Base-by-base conservation (phyloP, 2,329 filamentous ascomycete species). In the Phialophora expanda region DNA sequence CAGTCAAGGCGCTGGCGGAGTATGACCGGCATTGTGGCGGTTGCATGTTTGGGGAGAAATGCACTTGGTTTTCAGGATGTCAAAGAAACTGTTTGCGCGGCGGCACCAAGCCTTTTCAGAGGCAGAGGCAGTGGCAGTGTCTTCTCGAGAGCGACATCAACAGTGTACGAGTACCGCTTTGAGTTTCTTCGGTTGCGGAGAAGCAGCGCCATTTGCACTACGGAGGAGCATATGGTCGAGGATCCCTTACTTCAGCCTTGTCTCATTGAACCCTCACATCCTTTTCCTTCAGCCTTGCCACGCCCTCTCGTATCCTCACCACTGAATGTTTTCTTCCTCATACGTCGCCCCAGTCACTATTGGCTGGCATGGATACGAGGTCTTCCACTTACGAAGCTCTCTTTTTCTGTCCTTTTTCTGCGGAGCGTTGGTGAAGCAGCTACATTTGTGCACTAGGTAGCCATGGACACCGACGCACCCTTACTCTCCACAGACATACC, bases 1-100 rank as follows among this genome's bases (percentile, higher is more conserved):
- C 93, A 97, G 69, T 80, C 82, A 71, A 93, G 77, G 71, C 79
- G 78, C 73, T 78, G 80, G 53, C 75, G 73, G 61, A 82, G 79
- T 60, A 80, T 71, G 64, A 76, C 70, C 53, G 77, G 77, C 79
- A 82, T 82, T 46, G 26, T 28, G 32, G 46, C 46, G 48, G 4
- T 51, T 14, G 46, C 58, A 61, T 61, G 30, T 7, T 61, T 61
- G 30, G 22, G 1, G 2, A 20, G 20, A 51, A 7, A 51, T 8
- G 17, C 17, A 44, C 14, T n/a, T 44, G 17, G 14, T n/a, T 1
- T 44, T 44, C 34, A n/a, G 2, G 17, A 8, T 17, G 17, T 17
- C 17, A 44, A 8, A 20, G 17, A 11, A 17, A n/a, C 14, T 44
- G 38, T 44, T 44, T 44, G 38, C 38, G 38, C 38, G 17, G 38